Evolutionary conservation across 2,329 filamentous ascomycete species (phyloP).

Genomic region (Venturia nashicola): DNA sequence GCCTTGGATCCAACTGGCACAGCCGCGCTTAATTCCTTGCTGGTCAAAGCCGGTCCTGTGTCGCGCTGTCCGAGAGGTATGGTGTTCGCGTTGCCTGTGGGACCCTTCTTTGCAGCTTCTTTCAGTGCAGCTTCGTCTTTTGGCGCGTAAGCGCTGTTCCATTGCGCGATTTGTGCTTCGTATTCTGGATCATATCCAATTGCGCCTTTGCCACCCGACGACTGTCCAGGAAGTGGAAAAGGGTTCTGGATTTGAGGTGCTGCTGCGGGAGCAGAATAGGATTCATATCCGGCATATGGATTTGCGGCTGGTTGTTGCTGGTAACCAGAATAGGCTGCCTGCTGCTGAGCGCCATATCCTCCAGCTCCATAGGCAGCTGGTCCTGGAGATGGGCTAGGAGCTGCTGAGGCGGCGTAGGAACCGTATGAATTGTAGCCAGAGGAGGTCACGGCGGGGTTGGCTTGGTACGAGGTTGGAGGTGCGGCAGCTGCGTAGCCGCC

Average conservation of each 20-base stretch:
- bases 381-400: constrained; percentile 3
- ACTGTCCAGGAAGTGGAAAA: constrained; percentile 53
- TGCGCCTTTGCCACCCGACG: constrained; percentile 22
- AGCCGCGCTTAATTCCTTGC: constrained; percentile 24
- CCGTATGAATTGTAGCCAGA: background rate
- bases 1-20: constrained; percentile 32
- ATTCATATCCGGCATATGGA: constrained; percentile 27
- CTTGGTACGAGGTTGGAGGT: constrained; percentile 15
- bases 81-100: constrained; percentile 32
- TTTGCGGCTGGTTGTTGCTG: constrained; percentile 3
- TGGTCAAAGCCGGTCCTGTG: constrained; percentile 23
- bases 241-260: constrained; percentile 68
- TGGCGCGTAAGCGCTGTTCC: constrained; percentile 77
- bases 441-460: constrained; percentile 15
- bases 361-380: background rate
- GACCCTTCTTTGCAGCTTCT: constrained; percentile 16
- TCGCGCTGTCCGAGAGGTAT: constrained; percentile 12
- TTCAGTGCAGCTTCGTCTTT: constrained; percentile 38
- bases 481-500: background rate
- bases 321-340: constrained; percentile 1
- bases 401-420: background rate
- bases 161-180: constrained; percentile 85
- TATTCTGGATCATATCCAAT: constrained; percentile 56
- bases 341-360: constrained; percentile 4
- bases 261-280: constrained; percentile 24